These are phyloP conservation scores for Eucalyptus marginata DNA, from an alignment of 345 rosid species.

Conservation along the genomic window DNA sequence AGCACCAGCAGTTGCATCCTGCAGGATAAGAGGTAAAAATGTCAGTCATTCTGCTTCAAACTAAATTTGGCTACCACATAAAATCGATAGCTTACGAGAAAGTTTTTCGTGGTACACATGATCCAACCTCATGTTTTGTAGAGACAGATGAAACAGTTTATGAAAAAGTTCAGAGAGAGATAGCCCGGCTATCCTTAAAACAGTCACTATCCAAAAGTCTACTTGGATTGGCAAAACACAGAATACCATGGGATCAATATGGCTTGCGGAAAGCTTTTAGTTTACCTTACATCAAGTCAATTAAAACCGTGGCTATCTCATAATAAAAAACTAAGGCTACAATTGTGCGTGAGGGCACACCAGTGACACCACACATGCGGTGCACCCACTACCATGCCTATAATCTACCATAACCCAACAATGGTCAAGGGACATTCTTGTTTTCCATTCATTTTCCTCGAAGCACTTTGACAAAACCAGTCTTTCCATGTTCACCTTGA, in stretches of 20 bases:
- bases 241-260: background rate
- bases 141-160: background rate
- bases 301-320: background rate
- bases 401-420: background rate
- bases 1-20: constrained; percentile 59
- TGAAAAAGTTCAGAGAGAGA: background rate
- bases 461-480: background rate
- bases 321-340: background rate
- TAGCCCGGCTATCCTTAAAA: background rate
- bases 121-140: background rate
- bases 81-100: background rate
- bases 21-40: background rate
- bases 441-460: background rate
- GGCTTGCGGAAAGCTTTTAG: background rate
- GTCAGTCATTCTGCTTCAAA: background rate
- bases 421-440: background rate
- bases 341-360: background rate
- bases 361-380: background rate
- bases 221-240: background rate
- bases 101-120: background rate
- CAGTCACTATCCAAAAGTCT: background rate
- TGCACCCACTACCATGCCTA: background rate
- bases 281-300: background rate
- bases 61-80: background rate
- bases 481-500: background rate